Conservation (phyloP, 495 filamentous ascomycete species). For the Poronia punctata region DNA sequence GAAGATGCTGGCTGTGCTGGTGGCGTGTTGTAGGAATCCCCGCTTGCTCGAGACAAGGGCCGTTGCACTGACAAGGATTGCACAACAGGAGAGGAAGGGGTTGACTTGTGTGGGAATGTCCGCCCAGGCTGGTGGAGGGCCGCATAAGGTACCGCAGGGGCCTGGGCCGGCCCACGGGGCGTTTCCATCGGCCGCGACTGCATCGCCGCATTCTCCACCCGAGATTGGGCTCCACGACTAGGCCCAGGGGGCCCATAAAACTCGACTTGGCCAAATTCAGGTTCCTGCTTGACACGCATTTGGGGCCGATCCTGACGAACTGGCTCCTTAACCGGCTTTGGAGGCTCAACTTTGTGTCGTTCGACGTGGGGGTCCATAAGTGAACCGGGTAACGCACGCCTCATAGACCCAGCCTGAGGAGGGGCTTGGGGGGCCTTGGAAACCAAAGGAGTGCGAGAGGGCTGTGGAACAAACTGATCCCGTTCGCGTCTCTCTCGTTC, state of each 20-base stretch:
- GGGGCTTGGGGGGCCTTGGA: constrained; percentile 17
- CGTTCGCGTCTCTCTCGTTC: too few relatives aligned
- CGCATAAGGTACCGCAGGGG: constrained; percentile 24
- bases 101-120: constrained; percentile 24
- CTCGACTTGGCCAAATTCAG: constrained; percentile 31
- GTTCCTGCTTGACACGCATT: constrained; percentile 40
- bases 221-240: constrained; percentile 24
- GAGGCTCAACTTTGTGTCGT: constrained; percentile 22
- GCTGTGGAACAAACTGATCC: constrained; percentile 18
- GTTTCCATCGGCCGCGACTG: constrained; percentile 35
- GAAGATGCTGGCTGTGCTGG: constrained; percentile 28
- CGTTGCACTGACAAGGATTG: too few relatives aligned
- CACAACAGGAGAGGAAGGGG: constrained; percentile 25
- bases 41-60: constrained; percentile 22
- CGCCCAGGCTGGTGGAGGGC: constrained; percentile 27
- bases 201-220: constrained; percentile 31
- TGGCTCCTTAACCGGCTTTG: constrained; percentile 18
- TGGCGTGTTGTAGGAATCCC: constrained; percentile 31
- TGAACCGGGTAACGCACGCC: constrained; percentile 24
- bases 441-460: constrained; percentile 16
- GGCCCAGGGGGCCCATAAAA: constrained; percentile 20
- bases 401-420: constrained; percentile 16
- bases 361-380: constrained; percentile 20
- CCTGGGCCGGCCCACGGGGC: constrained; percentile 29
- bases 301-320: constrained; percentile 22